Evolutionary conservation across 805 yeast species (phyloP).

Genomic region (Torulaspora maleeae): DNA sequence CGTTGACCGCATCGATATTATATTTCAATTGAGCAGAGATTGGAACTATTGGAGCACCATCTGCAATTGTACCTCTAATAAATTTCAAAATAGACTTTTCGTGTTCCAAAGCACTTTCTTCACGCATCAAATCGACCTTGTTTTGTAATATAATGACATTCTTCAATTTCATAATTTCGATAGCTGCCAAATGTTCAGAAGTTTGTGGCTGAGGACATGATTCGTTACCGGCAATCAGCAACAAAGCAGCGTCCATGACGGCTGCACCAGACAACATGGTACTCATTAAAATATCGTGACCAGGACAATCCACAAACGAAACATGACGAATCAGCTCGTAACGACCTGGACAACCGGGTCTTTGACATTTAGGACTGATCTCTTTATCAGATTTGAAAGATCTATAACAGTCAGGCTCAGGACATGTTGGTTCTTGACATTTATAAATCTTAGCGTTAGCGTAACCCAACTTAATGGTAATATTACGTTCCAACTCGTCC

Average conservation of each 20-base stretch:
- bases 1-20: constrained; percentile 97
- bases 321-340: constrained; percentile 92
- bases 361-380: constrained; percentile 85
- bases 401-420: constrained; percentile 91
- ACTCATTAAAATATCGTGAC: constrained; percentile 99
- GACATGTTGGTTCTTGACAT: constrained; percentile 79
- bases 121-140: constrained; percentile 97
- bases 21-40: constrained; percentile 98
- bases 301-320: constrained; percentile 98
- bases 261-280: constrained; percentile 99
- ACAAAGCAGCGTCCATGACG: constrained; percentile 98
- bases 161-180: constrained; percentile 96
- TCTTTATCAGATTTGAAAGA: constrained; percentile 94
- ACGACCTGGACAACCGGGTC: constrained; percentile 84
- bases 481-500: constrained; percentile 97
- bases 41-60: constrained; percentile 98
- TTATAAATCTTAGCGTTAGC: constrained; percentile 98
- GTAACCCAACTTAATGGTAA: constrained; percentile 96
- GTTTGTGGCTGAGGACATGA: constrained; percentile 99
- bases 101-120: constrained; percentile 93
- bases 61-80: constrained; percentile 97
- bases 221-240: constrained; percentile 96
- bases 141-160: constrained; percentile 95
- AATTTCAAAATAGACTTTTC: constrained; percentile 87
- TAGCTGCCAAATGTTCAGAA: constrained; percentile 98